phyloP scores from a whole-genome alignment of 768 basidiomycete species.

The Suillus weaverae region DNA sequence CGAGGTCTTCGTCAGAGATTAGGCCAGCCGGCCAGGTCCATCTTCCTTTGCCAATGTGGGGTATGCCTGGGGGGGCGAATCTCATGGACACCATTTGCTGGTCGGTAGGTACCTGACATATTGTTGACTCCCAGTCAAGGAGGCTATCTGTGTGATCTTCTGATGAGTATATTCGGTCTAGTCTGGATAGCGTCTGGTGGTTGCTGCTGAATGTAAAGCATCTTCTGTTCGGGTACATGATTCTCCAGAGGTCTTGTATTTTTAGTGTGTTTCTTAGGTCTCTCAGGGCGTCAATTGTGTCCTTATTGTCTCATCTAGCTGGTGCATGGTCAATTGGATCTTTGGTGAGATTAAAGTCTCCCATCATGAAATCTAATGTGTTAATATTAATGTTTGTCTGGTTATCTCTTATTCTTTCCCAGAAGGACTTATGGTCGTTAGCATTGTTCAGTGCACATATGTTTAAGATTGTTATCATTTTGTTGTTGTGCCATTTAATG shows the following conservation, averaged over 20 bases:
- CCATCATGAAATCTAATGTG: not conserved
- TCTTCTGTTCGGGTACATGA: fast-evolving
- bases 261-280: not conserved
- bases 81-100: not conserved
- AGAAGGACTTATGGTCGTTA: not conserved
- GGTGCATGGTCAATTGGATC: slow-evolving; percentile 7
- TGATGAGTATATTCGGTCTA: not conserved
- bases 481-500: not conserved
- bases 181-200: not conserved
- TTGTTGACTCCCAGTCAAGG: not conserved
- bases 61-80: not conserved
- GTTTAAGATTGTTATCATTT: not conserved
- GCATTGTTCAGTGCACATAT: not conserved
- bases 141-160: not conserved
- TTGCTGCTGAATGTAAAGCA: not conserved
- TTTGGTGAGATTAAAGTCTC: not conserved
- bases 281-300: fast-evolving
- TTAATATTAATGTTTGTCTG: too few relatives aligned
- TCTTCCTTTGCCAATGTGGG: not conserved
- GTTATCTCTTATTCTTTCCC: too few relatives aligned
- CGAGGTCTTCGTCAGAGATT: too few relatives aligned
- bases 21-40: not conserved
- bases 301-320: not conserved
- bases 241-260: not conserved
- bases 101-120: not conserved